Conservation (phyloP, 352 stramenopile genomes). For the Phytophthora colocasiae region DNA sequence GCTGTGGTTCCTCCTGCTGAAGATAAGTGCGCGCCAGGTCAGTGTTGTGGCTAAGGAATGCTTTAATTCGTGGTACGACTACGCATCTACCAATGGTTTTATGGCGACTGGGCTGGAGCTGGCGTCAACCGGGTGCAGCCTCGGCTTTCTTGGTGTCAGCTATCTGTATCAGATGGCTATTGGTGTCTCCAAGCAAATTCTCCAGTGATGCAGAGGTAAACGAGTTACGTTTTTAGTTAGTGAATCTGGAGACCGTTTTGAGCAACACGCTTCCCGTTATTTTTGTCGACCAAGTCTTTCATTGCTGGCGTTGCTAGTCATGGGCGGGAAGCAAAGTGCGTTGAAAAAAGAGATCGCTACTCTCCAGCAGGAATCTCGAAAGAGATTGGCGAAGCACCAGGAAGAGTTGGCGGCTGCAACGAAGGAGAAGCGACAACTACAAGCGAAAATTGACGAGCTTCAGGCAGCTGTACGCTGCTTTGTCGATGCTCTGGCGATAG, state of each 20-base stretch:
- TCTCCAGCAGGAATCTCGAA: constrained; percentile 49
- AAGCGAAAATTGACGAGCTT: constrained; percentile 63
- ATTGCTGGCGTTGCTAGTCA: constrained; percentile 19
- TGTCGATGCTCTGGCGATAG: too few species aligned
- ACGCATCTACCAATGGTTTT: constrained; percentile 69
- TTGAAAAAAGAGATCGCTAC: constrained; percentile 69
- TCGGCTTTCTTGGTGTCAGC: constrained; percentile 69
- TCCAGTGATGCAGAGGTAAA: constrained; percentile 19
- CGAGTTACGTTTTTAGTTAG: background rate
- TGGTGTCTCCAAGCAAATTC: constrained; percentile 43
- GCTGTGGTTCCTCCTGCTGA: constrained; percentile 78
- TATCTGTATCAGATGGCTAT: constrained; percentile 64
- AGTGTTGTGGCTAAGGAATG: constrained; percentile 69
- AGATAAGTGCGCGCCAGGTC: constrained; percentile 78
- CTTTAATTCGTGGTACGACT: constrained; percentile 78
- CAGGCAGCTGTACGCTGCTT: constrained; percentile 50
- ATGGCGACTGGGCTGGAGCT: constrained; percentile 73
- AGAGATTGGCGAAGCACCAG: constrained; percentile 39
- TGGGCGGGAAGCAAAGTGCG: constrained; percentile 63
- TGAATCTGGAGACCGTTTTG: constrained; percentile 10
- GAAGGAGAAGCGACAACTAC: constrained; percentile 62
- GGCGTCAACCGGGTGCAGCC: constrained; percentile 65
- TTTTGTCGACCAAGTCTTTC: constrained; percentile 23
- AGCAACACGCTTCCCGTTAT: constrained; percentile 30
- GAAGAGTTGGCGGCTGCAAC: constrained; percentile 42